These are phyloP conservation scores for Oenanthe sinensis DNA, from an alignment of 129 eudicot genomes.

Conservation along the genomic window DNA sequence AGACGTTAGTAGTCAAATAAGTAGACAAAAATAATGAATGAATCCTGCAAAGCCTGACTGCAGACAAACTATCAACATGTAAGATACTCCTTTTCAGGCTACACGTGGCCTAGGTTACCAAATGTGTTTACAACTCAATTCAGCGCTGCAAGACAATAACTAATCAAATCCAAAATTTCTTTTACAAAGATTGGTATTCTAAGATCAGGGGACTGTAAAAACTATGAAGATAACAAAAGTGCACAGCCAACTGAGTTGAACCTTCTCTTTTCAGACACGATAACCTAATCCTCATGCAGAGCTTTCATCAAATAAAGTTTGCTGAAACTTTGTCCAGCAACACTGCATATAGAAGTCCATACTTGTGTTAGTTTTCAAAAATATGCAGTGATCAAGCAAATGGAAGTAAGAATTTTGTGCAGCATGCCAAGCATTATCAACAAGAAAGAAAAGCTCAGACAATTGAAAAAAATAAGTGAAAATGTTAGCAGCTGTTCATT, in stretches of 20 bases:
- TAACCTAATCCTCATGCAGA: slow-evolving; percentile 60
- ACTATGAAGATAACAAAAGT: background rate
- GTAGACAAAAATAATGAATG: no score
- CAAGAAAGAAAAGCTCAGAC: background rate
- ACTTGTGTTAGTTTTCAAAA: background rate
- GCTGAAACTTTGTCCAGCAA: slow-evolving; percentile 92
- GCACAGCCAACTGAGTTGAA: background rate
- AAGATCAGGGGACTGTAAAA: background rate
- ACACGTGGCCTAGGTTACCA: no score
- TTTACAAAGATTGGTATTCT: background rate
- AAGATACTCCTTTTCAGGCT: no score
- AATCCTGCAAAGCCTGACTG: no score
- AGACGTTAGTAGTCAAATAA: no score
- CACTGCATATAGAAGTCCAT: slow-evolving; percentile 44
- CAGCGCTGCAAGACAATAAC: background rate
- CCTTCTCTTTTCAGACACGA: background rate
- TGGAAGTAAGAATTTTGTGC: background rate
- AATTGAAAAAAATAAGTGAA: background rate
- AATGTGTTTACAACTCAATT: background rate
- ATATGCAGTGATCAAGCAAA: background rate
- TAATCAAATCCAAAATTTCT: background rate
- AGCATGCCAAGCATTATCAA: background rate
- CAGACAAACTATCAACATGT: no score
- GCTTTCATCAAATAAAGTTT: slow-evolving; percentile 84
- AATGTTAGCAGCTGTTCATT: background rate